These are phyloP conservation scores for Rhodotorula sp. DNA, from an alignment of 1,284 basidiomycete genomes.

Conservation along the genomic window DNA sequence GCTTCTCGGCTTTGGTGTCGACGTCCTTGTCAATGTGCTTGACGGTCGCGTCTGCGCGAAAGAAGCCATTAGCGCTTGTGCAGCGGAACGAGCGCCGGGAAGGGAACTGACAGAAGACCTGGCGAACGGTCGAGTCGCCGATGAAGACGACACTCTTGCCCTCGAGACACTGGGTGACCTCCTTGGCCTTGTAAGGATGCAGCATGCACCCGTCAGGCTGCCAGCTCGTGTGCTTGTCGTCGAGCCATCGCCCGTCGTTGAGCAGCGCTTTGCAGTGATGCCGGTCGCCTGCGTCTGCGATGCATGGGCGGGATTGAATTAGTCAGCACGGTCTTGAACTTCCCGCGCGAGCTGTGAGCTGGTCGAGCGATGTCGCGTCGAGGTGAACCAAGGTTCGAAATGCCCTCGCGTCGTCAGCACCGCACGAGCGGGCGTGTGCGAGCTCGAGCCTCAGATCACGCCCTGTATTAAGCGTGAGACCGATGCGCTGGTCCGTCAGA, in stretches of 20 bases:
- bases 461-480: too few relatives aligned
- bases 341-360: background rate
- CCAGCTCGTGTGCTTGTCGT: conserved; percentile 66
- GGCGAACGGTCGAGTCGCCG: conserved; percentile 80
- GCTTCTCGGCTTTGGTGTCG: conserved; percentile 61
- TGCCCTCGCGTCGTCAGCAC: too few relatives aligned
- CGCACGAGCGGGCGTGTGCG: too few relatives aligned
- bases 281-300: conserved; percentile 68
- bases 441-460: too few relatives aligned
- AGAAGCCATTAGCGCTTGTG: background rate
- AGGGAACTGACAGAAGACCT: conserved; percentile 65
- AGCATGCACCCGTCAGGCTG: conserved; percentile 84
- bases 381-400: too few relatives aligned
- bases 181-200: conserved; percentile 61
- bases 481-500: too few relatives aligned
- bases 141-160: conserved; percentile 64
- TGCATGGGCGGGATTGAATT: too few relatives aligned
- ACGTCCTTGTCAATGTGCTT: conserved; percentile 58
- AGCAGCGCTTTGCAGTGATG: conserved; percentile 70
- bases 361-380: too few relatives aligned
- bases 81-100: background rate
- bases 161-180: conserved; percentile 53
- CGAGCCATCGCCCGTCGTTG: conserved; percentile 75
- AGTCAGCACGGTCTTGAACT: background rate
- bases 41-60: conserved; percentile 40